Evolutionary conservation across 495 filamentous ascomycete genomes (phyloP).

Genomic region (Barbatosphaeria neglecta): DNA sequence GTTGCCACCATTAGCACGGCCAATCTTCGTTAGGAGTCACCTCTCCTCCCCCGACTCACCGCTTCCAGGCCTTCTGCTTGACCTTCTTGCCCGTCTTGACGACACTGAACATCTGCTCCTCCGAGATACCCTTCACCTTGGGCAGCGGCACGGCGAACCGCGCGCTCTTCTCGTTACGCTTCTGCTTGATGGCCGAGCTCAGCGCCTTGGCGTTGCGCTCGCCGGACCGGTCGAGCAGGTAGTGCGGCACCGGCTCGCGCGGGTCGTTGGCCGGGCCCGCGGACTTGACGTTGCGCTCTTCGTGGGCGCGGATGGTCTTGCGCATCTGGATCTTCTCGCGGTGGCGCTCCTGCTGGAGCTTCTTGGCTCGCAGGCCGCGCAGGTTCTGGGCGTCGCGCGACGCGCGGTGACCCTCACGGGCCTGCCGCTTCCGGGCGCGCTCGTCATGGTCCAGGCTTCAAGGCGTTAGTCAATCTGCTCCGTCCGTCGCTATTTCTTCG

Average conservation of each 20-base stretch:
- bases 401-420: constrained; percentile 75
- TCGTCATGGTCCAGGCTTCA: constrained; percentile 67
- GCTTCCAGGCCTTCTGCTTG: constrained; percentile 70
- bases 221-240: constrained; percentile 81
- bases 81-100: constrained; percentile 76
- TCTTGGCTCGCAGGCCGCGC: constrained; percentile 81
- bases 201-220: constrained; percentile 83
- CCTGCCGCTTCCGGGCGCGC: constrained; percentile 72
- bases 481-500: too few relatives aligned
- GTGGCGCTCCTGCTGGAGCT: constrained; percentile 87
- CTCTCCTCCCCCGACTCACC: too few relatives aligned
- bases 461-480: background rate
- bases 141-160: constrained; percentile 90
- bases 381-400: constrained; percentile 86
- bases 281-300: constrained; percentile 93
- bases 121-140: constrained; percentile 83
- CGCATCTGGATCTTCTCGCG: constrained; percentile 99
- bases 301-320: constrained; percentile 86
- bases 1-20: too few relatives aligned
- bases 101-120: constrained; percentile 98
- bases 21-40: too few relatives aligned
- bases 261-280: constrained; percentile 62
- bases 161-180: constrained; percentile 80
- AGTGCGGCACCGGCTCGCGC: constrained; percentile 64
- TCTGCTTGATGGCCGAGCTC: constrained; percentile 24